Conservation (phyloP, 306 rosid species). For the Acacia crassicarpa region DNA sequence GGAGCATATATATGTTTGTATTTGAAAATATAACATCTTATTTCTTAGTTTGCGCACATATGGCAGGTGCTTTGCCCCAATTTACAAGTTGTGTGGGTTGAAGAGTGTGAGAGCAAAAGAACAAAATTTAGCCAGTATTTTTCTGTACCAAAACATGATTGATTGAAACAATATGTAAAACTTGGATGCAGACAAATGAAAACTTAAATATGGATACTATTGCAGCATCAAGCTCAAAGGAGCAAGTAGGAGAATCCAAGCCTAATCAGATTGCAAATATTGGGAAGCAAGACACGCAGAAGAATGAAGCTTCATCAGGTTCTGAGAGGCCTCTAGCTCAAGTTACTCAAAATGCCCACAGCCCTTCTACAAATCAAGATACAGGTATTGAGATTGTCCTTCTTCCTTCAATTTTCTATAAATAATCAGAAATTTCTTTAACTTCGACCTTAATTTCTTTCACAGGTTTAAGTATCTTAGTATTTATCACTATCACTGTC, state of each 20-base stretch:
- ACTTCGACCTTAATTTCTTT: neutral
- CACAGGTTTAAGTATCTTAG: neutral
- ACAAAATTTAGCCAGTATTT: neutral
- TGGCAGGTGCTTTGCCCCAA: fast-evolving
- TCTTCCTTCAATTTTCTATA: neutral
- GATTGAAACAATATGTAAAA: neutral
- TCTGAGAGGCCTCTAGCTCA: neutral
- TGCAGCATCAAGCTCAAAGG: neutral
- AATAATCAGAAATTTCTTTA: neutral
- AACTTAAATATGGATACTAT: no score
- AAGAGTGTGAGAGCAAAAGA: neutral
- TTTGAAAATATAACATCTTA: fast-evolving
- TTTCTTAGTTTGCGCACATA: no score
- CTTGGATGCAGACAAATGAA: neutral
- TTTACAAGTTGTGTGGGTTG: no score
- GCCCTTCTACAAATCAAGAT: neutral
- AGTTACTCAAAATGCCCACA: neutral
- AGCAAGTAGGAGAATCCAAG: neutral
- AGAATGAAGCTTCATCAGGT: neutral
- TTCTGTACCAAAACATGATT: neutral
- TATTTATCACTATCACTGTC: neutral
- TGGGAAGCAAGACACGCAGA: neutral
- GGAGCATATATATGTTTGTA: no score
- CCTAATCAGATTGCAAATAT: neutral
- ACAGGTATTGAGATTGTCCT: neutral